These are phyloP conservation scores for Colletotrichum gigasporum DNA, from an alignment of 2,329 filamentous ascomycete genomes.

Conservation along the genomic window DNA sequence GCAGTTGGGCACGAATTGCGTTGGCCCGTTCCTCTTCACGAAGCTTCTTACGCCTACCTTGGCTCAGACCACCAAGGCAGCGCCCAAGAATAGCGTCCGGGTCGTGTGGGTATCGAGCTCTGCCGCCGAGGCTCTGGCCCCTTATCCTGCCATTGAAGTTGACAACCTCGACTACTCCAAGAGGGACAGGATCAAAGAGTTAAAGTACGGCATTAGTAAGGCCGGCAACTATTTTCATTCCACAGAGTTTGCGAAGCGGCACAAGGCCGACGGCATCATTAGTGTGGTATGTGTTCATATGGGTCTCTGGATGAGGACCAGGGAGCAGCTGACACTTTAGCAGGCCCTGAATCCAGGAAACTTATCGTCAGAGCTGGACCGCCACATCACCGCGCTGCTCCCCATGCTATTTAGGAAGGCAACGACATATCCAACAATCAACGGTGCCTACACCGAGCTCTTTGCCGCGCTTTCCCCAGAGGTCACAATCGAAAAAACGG, in stretches of 20 bases:
- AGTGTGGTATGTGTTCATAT: slow-evolving; percentile 31
- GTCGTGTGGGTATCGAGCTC: slow-evolving; percentile 46
- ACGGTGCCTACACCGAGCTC: slow-evolving; percentile 58
- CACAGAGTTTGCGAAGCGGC: slow-evolving; percentile 40
- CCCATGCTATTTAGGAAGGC: slow-evolving; percentile 22
- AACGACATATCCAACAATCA: slow-evolving; percentile 39
- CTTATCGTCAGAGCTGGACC: slow-evolving; percentile 46
- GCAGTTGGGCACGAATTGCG: slow-evolving; percentile 50
- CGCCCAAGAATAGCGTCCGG: slow-evolving; percentile 40
- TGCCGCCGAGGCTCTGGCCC: slow-evolving; percentile 37
- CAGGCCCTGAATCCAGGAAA: slow-evolving; percentile 50
- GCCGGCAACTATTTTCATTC: slow-evolving; percentile 43
- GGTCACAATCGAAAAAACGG: slow-evolving; percentile 48
- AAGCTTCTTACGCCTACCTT: slow-evolving; percentile 48
- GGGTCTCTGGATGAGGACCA: too few species aligned
- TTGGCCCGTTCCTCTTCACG: slow-evolving; percentile 50
- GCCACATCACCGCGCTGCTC: slow-evolving; percentile 29
- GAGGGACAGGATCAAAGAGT: slow-evolving; percentile 33
- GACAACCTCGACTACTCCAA: slow-evolving; percentile 41
- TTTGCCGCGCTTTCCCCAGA: slow-evolving; percentile 56
- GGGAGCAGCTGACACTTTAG: background rate
- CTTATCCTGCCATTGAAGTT: slow-evolving; percentile 36
- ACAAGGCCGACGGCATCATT: slow-evolving; percentile 36
- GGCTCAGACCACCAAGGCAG: slow-evolving; percentile 40
- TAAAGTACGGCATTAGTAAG: slow-evolving; percentile 45